phyloP scores from a whole-genome alignment of 176 grass and related monocot genomes.

The Cenchrus americanus region DNA sequence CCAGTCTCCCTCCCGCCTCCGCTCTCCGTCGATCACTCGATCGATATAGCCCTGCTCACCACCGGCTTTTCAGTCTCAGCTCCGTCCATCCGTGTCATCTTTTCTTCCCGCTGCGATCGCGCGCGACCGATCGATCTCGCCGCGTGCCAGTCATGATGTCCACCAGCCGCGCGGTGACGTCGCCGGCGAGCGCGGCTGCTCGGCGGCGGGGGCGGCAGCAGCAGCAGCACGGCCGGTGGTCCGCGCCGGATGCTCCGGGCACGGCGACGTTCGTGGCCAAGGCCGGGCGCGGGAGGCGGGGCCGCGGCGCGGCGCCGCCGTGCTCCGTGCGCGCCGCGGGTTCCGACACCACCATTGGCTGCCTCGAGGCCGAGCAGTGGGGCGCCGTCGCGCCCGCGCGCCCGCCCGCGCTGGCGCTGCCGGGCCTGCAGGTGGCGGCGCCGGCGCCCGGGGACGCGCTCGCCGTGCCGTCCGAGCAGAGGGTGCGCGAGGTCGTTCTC shows the following conservation, averaged over 20 bases:
- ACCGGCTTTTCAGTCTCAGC: too few relatives aligned
- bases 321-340: constrained; percentile 43
- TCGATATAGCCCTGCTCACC: background rate
- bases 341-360: constrained; percentile 37
- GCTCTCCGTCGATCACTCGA: background rate
- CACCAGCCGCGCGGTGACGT: background rate
- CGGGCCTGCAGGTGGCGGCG: constrained; percentile 30
- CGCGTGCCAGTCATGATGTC: constrained; percentile 28
- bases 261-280: background rate
- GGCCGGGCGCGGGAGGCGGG: background rate
- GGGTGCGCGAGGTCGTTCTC: constrained; percentile 75
- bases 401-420: background rate
- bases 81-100: background rate
- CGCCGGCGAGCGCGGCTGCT: background rate
- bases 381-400: background rate
- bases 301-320: background rate
- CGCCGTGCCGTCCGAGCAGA: constrained; percentile 61
- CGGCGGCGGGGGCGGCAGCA: background rate
- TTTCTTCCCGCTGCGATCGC: too few relatives aligned
- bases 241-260: background rate
- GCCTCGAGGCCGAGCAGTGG: constrained; percentile 50
- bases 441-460: constrained; percentile 32
- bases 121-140: background rate
- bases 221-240: background rate
- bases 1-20: background rate